A percentile compares a stretch with the other conserved stretches of the same genome.
phyloP scores from a whole-genome alignment of 2,329 filamentous ascomycete species.

The Phyllosticta citrichinensis region DNA sequence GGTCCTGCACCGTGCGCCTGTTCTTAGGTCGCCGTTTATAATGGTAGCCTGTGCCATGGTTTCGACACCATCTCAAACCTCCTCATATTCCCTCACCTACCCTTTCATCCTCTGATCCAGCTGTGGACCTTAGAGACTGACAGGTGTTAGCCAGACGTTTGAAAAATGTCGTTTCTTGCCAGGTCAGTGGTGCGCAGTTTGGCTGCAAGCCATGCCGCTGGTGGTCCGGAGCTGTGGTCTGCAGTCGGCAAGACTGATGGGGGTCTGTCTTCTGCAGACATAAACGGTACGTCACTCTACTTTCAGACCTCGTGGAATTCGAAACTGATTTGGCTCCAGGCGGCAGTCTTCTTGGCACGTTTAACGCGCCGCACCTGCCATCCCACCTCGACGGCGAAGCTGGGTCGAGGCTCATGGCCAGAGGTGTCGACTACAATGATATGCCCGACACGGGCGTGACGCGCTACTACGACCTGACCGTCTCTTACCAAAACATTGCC shows the following conservation, averaged over 20 bases:
- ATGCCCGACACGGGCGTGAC: slow-evolving; percentile 26
- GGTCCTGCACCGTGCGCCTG: not conserved
- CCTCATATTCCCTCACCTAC: not conserved
- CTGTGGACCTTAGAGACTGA: not conserved
- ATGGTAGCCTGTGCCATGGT: not conserved
- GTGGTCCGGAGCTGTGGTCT: slow-evolving; percentile 1
- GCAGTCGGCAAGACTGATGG: slow-evolving; percentile 1
- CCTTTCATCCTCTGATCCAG: not conserved
- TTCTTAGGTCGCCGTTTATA: not conserved
- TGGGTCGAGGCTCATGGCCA: not conserved
- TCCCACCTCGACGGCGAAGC: not conserved
- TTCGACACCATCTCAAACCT: not conserved
- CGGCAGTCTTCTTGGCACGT: not conserved
- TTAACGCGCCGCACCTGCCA: slow-evolving; percentile 2
- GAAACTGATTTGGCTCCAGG: not conserved
- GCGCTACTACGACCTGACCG: slow-evolving; percentile 13
- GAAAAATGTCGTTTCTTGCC: slow-evolving; percentile 9
- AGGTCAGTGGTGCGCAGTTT: slow-evolving; percentile 1
- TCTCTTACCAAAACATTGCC: slow-evolving; percentile 11
- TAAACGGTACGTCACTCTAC: not conserved
- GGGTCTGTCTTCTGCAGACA: not conserved
- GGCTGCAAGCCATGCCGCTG: not conserved
- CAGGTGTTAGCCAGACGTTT: not conserved
- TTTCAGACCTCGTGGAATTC: not conserved
- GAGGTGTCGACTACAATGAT: not conserved